These are phyloP conservation scores for Pleurozium schreberi DNA, from an alignment of 225 moss, liverwort and hornwort genomes.

Conservation along the genomic window DNA sequence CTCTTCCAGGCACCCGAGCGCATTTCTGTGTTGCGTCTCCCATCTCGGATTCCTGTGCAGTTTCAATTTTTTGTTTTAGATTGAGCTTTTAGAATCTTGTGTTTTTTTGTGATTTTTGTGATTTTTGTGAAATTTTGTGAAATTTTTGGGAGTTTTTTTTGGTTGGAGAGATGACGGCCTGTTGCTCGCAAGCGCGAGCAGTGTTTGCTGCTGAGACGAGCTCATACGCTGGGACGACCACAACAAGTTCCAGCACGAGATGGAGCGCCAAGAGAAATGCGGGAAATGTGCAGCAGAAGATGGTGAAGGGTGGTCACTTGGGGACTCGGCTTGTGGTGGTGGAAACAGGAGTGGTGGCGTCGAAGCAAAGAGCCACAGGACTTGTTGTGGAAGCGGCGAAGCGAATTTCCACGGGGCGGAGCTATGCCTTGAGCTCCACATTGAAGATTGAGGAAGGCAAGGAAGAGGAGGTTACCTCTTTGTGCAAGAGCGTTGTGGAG, in stretches of 20 bases:
- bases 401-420: conserved; percentile 59
- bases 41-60: not conserved
- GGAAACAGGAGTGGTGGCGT: not conserved
- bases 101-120: not conserved
- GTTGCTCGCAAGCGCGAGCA: conserved; percentile 33
- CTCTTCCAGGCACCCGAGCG: not conserved
- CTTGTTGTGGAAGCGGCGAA: conserved; percentile 76
- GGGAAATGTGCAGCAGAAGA: not conserved
- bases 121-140: not conserved
- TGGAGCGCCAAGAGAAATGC: conserved; percentile 7
- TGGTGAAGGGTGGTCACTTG: conserved; percentile 23
- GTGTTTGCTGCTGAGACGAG: conserved; percentile 23
- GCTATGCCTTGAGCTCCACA: conserved; percentile 92
- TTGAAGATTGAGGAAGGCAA: conserved; percentile 77
- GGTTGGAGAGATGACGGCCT: conserved; percentile 20
- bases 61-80: not conserved
- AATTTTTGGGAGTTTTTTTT: not conserved
- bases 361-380: not conserved
- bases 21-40: not conserved
- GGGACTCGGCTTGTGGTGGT: conserved; percentile 30
- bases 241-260: not conserved
- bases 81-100: not conserved
- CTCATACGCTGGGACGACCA: not conserved
- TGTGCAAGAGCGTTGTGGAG: conserved; percentile 60
- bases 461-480: conserved; percentile 47